Evolutionary conservation across 2,329 filamentous ascomycete genomes (phyloP).

Genomic region (Botryotinia narcissicola): DNA sequence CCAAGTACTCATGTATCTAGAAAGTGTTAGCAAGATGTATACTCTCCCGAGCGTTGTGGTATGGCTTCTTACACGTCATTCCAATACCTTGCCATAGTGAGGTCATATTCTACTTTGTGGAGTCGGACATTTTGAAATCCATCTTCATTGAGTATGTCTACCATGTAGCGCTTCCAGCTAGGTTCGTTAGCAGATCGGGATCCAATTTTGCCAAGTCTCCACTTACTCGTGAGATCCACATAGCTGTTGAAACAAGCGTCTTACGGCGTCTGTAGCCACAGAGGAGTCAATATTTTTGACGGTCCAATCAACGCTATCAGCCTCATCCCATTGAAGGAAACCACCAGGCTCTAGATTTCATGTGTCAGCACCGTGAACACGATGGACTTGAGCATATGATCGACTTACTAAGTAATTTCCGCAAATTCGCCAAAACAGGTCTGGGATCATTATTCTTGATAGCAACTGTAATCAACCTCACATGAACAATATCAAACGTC

Average conservation of each 20-base stretch:
- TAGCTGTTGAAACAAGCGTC: background rate
- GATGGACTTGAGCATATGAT: background rate
- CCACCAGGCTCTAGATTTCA: background rate
- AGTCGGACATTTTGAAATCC: background rate
- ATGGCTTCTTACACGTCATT: background rate
- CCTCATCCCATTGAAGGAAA: background rate
- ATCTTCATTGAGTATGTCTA: background rate
- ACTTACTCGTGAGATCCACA: background rate
- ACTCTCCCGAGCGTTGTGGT: rapidly evolving
- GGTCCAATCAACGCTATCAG: background rate
- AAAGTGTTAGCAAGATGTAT: background rate
- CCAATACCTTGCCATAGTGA: background rate
- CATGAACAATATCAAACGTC: background rate
- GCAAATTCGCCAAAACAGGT: background rate
- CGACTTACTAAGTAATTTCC: background rate
- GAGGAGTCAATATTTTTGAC: background rate
- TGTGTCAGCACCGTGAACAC: background rate
- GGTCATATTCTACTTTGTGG: background rate
- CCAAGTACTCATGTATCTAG: background rate
- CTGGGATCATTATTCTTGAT: background rate
- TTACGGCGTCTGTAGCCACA: background rate
- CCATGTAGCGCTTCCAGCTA: background rate
- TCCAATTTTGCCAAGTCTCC: background rate
- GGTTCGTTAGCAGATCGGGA: background rate
- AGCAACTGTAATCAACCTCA: background rate